A percentile compares a stretch with the other conserved stretches of the same genome.
These are phyloP conservation scores for Pseudofabraea citricarpa DNA, from an alignment of 2,329 filamentous ascomycete species.

Conservation along the genomic window DNA sequence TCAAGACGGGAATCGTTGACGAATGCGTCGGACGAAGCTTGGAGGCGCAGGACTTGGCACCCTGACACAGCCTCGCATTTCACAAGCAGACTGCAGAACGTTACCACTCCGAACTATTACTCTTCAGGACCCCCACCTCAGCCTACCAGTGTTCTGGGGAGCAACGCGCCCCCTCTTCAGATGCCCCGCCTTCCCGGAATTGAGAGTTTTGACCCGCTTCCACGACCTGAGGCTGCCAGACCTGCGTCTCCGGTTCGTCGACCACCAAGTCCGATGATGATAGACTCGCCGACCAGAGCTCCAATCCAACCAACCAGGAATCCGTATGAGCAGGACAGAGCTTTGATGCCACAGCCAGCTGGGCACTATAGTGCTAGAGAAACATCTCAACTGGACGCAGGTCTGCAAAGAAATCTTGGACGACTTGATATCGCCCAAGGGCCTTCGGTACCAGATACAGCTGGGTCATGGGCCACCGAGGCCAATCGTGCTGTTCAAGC, in stretches of 20 bases:
- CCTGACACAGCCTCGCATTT: constrained; percentile 61
- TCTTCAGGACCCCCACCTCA: constrained; percentile 29
- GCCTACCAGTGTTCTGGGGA: constrained; percentile 18
- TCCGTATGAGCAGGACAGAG: constrained; percentile 4
- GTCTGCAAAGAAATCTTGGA: constrained; percentile 61
- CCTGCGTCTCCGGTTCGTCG: constrained; percentile 59
- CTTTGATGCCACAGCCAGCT: constrained; percentile 6
- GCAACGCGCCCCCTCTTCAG: constrained; percentile 42
- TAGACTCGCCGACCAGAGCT: constrained; percentile 45
- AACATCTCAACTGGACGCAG: constrained; percentile 59
- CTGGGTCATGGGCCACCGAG: constrained; percentile 52
- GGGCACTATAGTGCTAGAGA: constrained; percentile 37
- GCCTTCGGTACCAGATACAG: constrained; percentile 45
- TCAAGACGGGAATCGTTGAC: constrained; percentile 61
- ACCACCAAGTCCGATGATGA: constrained; percentile 70
- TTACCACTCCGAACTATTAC: constrained; percentile 62
- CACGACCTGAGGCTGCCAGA: constrained; percentile 24
- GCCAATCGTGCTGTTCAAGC: constrained; percentile 50
- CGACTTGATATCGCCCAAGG: constrained; percentile 58
- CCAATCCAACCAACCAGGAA: constrained; percentile 1
- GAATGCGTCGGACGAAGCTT: constrained; percentile 65
- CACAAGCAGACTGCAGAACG: constrained; percentile 68
- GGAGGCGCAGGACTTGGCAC: constrained; percentile 86
- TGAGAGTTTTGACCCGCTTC: constrained; percentile 78
- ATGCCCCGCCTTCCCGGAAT: constrained; percentile 80